These are phyloP conservation scores for Coemansia sp. DNA, from an alignment of 192 early-diverging fungal genomes.

Conservation along the genomic window DNA sequence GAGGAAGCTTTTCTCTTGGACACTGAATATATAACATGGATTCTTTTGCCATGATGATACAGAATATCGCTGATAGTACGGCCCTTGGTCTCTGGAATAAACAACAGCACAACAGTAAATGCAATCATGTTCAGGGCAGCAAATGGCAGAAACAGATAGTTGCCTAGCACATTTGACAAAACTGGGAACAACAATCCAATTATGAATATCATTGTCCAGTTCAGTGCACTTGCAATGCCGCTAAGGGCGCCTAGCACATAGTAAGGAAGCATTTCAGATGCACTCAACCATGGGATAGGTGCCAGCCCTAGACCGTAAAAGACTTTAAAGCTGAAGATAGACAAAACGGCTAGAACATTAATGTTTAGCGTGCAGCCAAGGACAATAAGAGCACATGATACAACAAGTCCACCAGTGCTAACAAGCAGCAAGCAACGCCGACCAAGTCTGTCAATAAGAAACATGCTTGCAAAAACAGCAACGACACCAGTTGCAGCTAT, in stretches of 20 bases:
- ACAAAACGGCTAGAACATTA: constrained; percentile 50
- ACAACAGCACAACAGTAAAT: constrained; percentile 61
- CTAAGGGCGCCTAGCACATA: constrained; percentile 69
- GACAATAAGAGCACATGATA: constrained; percentile 58
- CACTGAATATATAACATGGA: constrained; percentile 34
- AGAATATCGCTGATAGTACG: constrained; percentile 64
- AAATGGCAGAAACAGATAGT: constrained; percentile 64
- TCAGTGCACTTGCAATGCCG: constrained; percentile 66
- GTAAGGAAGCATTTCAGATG: constrained; percentile 74
- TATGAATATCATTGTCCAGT: constrained; percentile 67
- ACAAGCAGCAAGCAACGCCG: constrained; percentile 64
- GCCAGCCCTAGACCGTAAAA: constrained; percentile 75
- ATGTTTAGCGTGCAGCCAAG: constrained; percentile 55
- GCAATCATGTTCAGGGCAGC: constrained; percentile 58
- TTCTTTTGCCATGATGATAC: constrained; percentile 22
- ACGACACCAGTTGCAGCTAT: constrained; percentile 35
- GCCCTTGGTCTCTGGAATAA: constrained; percentile 80
- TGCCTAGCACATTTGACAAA: constrained; percentile 29
- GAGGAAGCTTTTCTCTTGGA: not conserved
- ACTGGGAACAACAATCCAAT: constrained; percentile 60
- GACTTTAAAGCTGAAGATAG: constrained; percentile 68
- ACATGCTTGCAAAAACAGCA: constrained; percentile 33
- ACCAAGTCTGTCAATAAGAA: constrained; percentile 69
- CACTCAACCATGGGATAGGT: constrained; percentile 76
- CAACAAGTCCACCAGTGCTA: constrained; percentile 58